Evolutionary conservation across 352 stramenopile genomes (phyloP).

Genomic region (Blastocystis sp.): DNA sequence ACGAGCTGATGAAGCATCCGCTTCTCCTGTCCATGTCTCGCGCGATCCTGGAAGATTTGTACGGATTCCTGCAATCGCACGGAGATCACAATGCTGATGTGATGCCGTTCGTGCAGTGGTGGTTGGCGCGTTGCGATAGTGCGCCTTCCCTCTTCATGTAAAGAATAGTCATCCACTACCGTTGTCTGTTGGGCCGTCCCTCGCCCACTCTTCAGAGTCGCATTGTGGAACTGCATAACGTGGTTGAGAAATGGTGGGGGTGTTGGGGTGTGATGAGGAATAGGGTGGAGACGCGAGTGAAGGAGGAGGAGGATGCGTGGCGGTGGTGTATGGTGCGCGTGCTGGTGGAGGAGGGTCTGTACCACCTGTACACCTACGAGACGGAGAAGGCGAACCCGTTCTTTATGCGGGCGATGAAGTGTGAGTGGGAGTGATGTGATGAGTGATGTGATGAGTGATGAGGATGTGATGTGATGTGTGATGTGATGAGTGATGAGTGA

Average conservation of each 20-base stretch:
- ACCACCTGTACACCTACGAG: conserved; percentile 47
- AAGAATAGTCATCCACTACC: conserved; percentile 11
- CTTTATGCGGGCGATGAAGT: conserved; percentile 43
- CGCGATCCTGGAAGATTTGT: not conserved
- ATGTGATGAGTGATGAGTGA: too few species aligned
- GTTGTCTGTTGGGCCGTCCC: conserved; percentile 33
- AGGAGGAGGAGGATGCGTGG: conserved; percentile 1
- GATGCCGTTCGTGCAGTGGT: not conserved
- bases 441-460: too few species aligned
- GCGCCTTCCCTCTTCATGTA: too few species aligned
- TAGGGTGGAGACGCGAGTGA: not conserved
- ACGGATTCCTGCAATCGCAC: not conserved
- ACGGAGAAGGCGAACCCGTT: conserved; percentile 65
- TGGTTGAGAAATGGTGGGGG: not conserved
- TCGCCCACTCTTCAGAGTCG: conserved; percentile 15
- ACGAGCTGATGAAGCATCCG: conserved; percentile 37
- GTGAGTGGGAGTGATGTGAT: not conserved
- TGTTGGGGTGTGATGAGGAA: not conserved
- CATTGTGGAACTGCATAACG: not conserved
- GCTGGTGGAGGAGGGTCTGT: conserved; percentile 43
- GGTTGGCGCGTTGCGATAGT: not conserved
- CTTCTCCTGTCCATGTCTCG: conserved; percentile 12
- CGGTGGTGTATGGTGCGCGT: conserved; percentile 1
- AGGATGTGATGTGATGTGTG: too few species aligned
- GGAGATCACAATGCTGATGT: not conserved